Evolutionary conservation across 306 rosid genomes (phyloP).

Genomic region (Medicago arabica): DNA sequence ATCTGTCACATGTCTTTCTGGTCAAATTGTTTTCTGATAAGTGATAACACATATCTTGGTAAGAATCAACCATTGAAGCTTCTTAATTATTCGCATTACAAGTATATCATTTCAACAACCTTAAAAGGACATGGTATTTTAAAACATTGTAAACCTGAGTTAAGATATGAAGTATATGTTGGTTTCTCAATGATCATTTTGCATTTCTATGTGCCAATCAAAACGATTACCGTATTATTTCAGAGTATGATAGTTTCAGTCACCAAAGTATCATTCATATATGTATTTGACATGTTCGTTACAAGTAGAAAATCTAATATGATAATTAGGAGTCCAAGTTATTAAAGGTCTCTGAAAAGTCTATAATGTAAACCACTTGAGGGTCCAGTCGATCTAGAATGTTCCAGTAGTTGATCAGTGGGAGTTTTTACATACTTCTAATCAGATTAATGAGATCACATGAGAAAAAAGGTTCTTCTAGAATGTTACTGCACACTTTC

Average conservation of each 20-base stretch:
- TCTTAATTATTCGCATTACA: constrained; percentile 11
- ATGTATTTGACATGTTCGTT: neutral
- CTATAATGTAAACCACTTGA: neutral
- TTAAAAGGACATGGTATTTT: constrained; percentile 5
- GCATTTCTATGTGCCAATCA: neutral
- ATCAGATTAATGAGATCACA: neutral
- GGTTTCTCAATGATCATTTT: neutral
- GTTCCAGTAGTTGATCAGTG: neutral
- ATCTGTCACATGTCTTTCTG: constrained; percentile 17
- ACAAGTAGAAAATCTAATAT: neutral
- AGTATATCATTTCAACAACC: constrained; percentile 19
- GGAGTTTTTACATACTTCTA: neutral
- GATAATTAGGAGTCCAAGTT: neutral
- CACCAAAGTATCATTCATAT: neutral
- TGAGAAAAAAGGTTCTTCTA: neutral
- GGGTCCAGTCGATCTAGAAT: neutral
- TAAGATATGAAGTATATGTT: neutral
- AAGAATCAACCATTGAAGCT: constrained; percentile 3
- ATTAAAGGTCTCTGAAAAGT: neutral
- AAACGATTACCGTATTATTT: constrained; percentile 3
- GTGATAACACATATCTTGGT: neutral
- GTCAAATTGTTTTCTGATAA: constrained; percentile 17
- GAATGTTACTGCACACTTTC: neutral
- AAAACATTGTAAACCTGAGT: neutral
- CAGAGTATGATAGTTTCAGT: neutral